Evolutionary conservation across 495 filamentous ascomycete genomes (phyloP).

Genomic region (Immersiella caudata): DNA sequence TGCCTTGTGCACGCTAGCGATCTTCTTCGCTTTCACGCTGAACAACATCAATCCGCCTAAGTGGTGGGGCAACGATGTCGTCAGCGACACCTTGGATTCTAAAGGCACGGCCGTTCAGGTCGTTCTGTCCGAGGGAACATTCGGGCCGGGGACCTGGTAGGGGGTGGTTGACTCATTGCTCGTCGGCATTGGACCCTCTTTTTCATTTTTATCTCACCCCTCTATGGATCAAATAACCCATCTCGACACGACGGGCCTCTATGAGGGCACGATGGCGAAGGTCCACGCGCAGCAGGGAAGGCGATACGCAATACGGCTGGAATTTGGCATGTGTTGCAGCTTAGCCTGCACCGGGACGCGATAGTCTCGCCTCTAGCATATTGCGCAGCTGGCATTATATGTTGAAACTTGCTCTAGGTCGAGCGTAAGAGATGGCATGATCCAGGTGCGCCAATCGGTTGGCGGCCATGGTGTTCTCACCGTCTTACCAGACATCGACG

Average conservation of each 20-base stretch:
- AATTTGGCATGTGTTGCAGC: background rate
- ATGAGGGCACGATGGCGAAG: conserved; percentile 1
- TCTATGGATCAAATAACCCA: background rate
- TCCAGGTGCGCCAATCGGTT: background rate
- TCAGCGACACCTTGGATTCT: conserved; percentile 54
- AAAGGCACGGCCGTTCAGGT: conserved; percentile 56
- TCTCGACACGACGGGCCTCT: background rate
- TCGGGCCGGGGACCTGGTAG: conserved; percentile 55
- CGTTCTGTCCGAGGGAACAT: conserved; percentile 51
- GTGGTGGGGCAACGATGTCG: conserved; percentile 60
- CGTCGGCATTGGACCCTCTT: background rate
- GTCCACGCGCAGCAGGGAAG: background rate
- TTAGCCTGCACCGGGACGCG: background rate
- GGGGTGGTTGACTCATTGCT: background rate
- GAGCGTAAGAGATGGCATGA: background rate
- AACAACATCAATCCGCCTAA: conserved; percentile 50
- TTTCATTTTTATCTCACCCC: background rate
- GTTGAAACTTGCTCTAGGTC: background rate
- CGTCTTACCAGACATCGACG: background rate
- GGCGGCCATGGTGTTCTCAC: background rate
- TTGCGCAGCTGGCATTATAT: background rate
- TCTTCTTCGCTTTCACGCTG: conserved; percentile 62
- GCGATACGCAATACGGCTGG: background rate
- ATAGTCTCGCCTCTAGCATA: background rate
- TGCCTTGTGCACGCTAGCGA: conserved; percentile 62